Base-by-base conservation (phyloP, 805 yeast genomes). In the Danielia reshetovae region DNA sequence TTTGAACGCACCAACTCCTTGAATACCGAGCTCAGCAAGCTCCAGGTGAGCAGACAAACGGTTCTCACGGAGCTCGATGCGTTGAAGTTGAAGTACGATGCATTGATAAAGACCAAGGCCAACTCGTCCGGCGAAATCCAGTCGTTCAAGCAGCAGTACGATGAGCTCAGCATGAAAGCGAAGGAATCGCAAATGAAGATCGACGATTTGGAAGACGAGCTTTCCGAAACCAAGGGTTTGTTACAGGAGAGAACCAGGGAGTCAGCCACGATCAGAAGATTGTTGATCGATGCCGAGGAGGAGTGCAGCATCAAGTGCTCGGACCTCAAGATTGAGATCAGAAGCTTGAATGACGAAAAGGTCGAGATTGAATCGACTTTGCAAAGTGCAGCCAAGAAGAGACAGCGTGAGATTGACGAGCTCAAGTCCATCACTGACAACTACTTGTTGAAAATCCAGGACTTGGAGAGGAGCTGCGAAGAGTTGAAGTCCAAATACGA, bases 241-340 rank as follows among this genome's bases (percentile, higher is more conserved):
- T 59, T 89, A 2, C 93, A 81, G 51, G 96, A 88, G 50, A 74
- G 95, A 40, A 77, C 85, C 0, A 68, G 89, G 32, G 97, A 90
- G 58, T 71, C 86, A 0, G 67, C 79, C 1, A 78, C 86, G 0
- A 75, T 88, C 59, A 71, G 94, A 46, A 66, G 84, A 39, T 55
- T 86, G 24, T 52, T 89, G 18, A 57, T 75, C 29, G 95, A 86
- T 29, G 70, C 75, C 5, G 90, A 88, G 48, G 79, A 77, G 29
- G 71, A 66, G 24, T 71, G 75, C 27, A 72, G 70, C 22, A 44
- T 51, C 2, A 74, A 74, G 36, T 56, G 74, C n/a, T 62, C 63
- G n/a, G 87, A 83, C 23, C 56, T 79, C 13, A 73, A 66, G 32
- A 67, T 68, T 4, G 77, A 77, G 42, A 46, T 85, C 18, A 59